Base-by-base conservation (phyloP, 2,329 filamentous ascomycete species). In the Colletotrichum viniferum region DNA sequence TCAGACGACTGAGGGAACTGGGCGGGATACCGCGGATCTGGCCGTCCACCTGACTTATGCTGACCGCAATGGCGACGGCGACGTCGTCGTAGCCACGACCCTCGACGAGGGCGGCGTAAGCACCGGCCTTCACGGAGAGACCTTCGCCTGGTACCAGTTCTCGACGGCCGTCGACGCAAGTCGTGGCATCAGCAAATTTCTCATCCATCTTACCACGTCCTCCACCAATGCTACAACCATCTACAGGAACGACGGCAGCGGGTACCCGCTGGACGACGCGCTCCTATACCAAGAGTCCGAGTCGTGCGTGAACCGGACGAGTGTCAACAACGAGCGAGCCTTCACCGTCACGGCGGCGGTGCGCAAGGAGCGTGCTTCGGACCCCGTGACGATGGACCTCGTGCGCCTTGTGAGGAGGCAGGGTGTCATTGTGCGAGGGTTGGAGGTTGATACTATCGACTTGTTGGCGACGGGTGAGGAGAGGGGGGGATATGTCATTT, bases 131-230 rank as follows among this genome's bases (percentile, higher is more conserved):
- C 79, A 80, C 58, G 66, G 76, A 2, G 80, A 82, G 63, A 30
- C 7, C 1, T 85, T 85, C 58, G 64, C 76, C 1, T 84, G 79
- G 77, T 84, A 79, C 69, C 79, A 82, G 69, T 85, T 83, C 64
- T 69, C 74, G 4, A 78, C 79, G 5, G 48, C 74, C 7, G 52
- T 85, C 14, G 72, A 79, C 36, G 74, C 71, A 38, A 71, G 67
- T n/a, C 77, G 75, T 0, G 82, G 82, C 5, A 81, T 84, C 74
- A 80, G 78, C 76, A 81, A 78, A 61, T 84, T 85, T 71, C 69
- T 79, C 73, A 79, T 85, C 13, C 77, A 81, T 48, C 48, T 82
- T 38, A 78, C 73, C 12, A 79, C 77, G 7, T 75, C 78, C 21
- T 80, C 80, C 1, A 81, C 73, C 10, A 81, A 80, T 21, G 77